Conservation (phyloP, 345 rosid genomes). For the Excoecaria cochinchinensis region DNA sequence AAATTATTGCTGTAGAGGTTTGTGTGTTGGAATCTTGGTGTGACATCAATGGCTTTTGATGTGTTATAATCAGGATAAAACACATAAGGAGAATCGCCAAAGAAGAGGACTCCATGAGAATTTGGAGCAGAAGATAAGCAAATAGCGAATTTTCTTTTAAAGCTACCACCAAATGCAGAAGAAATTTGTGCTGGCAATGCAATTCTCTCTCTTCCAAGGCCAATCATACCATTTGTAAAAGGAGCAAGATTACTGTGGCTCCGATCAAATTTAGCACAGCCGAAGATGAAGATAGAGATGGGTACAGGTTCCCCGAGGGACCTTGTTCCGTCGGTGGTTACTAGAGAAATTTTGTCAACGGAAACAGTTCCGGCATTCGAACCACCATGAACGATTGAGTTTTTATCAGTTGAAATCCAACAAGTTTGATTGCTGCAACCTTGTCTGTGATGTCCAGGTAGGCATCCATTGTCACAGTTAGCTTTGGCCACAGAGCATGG, state of each 20-base stretch:
- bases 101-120: conserved; percentile 15
- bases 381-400: background rate
- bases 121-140: conserved; percentile 20
- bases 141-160: conserved; percentile 13
- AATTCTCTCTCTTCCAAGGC: conserved; percentile 3
- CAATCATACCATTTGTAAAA: conserved; percentile 6
- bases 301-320: background rate
- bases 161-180: conserved; percentile 13
- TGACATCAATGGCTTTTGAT: conserved; percentile 11
- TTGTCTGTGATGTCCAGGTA: background rate
- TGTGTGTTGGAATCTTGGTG: background rate
- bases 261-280: background rate
- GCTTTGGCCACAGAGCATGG: conserved; percentile 17
- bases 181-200: conserved; percentile 14
- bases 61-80: conserved; percentile 14
- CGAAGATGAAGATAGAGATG: conserved; percentile 16
- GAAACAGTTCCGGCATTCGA: background rate
- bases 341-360: conserved; percentile 8
- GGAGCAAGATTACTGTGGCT: background rate
- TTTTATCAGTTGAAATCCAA: background rate
- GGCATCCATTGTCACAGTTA: background rate
- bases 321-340: conserved; percentile 11
- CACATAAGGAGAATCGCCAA: conserved; percentile 19
- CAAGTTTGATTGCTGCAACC: conserved; percentile 24
- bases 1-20: no score